Evolutionary conservation across 805 yeast species (phyloP).

Genomic region (Sungouiozyma intestinalis): DNA sequence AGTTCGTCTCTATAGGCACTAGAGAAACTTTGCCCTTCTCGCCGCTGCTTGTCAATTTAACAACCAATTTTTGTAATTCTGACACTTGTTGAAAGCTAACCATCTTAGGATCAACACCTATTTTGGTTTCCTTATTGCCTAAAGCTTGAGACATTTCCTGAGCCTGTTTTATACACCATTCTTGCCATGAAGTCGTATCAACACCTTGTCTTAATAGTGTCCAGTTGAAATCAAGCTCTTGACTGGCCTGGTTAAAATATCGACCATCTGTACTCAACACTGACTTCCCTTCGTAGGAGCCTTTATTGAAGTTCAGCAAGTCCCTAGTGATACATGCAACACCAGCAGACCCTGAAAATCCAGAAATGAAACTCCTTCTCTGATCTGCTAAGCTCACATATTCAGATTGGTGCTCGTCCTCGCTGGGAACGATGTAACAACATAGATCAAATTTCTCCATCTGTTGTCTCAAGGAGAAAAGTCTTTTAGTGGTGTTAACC

Average conservation of each 20-base stretch:
- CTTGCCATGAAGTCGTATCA: slow-evolving; percentile 70
- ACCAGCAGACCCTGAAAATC: slow-evolving; percentile 91
- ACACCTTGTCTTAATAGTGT: slow-evolving; percentile 67
- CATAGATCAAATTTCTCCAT: slow-evolving; percentile 59
- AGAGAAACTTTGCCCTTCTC: slow-evolving; percentile 33
- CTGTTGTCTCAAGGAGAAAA: slow-evolving; percentile 46
- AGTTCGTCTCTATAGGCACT: slow-evolving; percentile 46
- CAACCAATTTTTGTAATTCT: slow-evolving; percentile 23
- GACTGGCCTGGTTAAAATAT: slow-evolving; percentile 82
- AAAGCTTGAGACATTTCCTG: slow-evolving; percentile 33
- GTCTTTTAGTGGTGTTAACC: slow-evolving; percentile 49
- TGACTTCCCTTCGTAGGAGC: slow-evolving; percentile 49
- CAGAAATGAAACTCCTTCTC: slow-evolving; percentile 73
- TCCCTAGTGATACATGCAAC: slow-evolving; percentile 67
- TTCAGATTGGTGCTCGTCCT: slow-evolving; percentile 91
- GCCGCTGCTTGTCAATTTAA: slow-evolving; percentile 2
- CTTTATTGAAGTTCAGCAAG: slow-evolving; percentile 30
- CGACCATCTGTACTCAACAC: slow-evolving; percentile 90
- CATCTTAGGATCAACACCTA: slow-evolving; percentile 79
- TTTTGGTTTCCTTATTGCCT: slow-evolving; percentile 33
- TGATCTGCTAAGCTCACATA: slow-evolving; percentile 76
- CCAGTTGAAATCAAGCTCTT: slow-evolving; percentile 78
- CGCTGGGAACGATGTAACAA: slow-evolving; percentile 72
- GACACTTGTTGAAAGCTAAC: slow-evolving; percentile 37
- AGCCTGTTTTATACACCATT: slow-evolving; percentile 57